A percentile compares a stretch with the other conserved stretches of the same genome.
phyloP scores from a whole-genome alignment of 2,329 filamentous ascomycete genomes.

The Massarina eburnea region DNA sequence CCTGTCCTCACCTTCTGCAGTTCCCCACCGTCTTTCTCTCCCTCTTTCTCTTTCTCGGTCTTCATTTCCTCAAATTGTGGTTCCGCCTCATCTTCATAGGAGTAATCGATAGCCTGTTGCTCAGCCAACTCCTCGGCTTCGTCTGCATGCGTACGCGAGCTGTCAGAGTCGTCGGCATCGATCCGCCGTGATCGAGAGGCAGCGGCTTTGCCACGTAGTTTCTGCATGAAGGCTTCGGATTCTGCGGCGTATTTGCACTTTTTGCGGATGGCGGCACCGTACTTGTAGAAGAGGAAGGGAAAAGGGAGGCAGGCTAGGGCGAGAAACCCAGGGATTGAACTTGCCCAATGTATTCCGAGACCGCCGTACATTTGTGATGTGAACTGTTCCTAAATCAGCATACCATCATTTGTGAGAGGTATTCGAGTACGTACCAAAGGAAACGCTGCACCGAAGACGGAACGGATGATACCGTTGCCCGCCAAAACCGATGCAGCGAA shows the following conservation, averaged over 20 bases:
- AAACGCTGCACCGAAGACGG: constrained; percentile 75
- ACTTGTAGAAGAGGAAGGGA: constrained; percentile 75
- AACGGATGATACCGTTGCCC: constrained; percentile 78
- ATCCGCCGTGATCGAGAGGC: constrained; percentile 12
- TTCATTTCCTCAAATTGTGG: constrained; percentile 45
- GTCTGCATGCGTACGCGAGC: constrained; percentile 28
- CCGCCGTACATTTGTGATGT: constrained; percentile 55
- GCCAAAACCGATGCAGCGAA: constrained; percentile 76
- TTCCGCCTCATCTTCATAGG: constrained; percentile 22
- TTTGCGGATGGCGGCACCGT: constrained; percentile 64
- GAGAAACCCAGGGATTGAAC: constrained; percentile 72
- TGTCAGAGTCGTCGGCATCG: constrained; percentile 16
- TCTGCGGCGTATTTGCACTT: constrained; percentile 71
- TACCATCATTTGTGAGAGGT: constrained; percentile 60
- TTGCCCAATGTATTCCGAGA: constrained; percentile 72
- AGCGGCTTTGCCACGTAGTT: constrained; percentile 42
- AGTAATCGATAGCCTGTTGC: constrained; percentile 17
- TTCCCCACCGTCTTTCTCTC: constrained; percentile 11
- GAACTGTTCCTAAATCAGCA: constrained; percentile 2
- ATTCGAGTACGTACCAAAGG: constrained; percentile 45
- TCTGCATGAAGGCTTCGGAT: constrained; percentile 62
- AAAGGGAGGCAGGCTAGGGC: constrained; percentile 71
- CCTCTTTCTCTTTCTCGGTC: constrained; percentile 32
- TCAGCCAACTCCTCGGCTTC: constrained; percentile 35
- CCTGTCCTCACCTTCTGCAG: constrained; percentile 34